These are phyloP conservation scores for Waitea zeae DNA, from an alignment of 1,284 basidiomycete genomes.

Conservation along the genomic window DNA sequence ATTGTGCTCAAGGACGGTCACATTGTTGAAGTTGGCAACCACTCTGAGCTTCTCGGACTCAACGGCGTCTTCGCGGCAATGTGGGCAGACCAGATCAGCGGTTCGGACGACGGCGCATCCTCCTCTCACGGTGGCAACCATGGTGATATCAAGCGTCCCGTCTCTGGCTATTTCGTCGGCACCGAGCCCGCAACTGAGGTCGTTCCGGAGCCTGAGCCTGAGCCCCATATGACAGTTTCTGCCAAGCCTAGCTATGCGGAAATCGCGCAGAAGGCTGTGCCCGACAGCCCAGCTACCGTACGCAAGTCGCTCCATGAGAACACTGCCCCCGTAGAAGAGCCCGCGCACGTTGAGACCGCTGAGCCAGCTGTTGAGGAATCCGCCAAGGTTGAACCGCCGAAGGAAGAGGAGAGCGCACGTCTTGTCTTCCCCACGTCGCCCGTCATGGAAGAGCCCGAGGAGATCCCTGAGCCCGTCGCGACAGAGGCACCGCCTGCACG, in stretches of 20 bases:
- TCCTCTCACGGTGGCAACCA: too few relatives aligned
- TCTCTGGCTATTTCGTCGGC: slow-evolving; percentile 21
- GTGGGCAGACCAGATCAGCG: slow-evolving; percentile 63
- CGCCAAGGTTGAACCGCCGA: neutral
- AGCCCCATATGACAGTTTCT: slow-evolving; percentile 7
- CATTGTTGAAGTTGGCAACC: slow-evolving; percentile 63
- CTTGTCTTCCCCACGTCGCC: slow-evolving; percentile 24
- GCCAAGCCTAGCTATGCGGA: slow-evolving; percentile 9
- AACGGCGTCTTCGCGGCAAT: slow-evolving; percentile 63
- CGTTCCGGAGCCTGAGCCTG: slow-evolving; percentile 8
- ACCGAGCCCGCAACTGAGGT: slow-evolving; percentile 11
- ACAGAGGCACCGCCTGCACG: slow-evolving; percentile 5
- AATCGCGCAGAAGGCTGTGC: too few relatives aligned
- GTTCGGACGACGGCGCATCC: slow-evolving; percentile 26
- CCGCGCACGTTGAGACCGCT: slow-evolving; percentile 4
- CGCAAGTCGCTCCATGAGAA: neutral
- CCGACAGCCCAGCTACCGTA: too few relatives aligned
- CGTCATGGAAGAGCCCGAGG: slow-evolving; percentile 5
- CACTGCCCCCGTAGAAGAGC: neutral
- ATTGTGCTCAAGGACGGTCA: slow-evolving; percentile 69
- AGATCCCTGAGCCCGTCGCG: slow-evolving; percentile 10
- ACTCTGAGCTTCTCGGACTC: slow-evolving; percentile 50
- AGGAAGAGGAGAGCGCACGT: too few relatives aligned
- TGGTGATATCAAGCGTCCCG: too few relatives aligned
- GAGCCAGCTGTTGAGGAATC: slow-evolving; percentile 2